Percentiles rank a stretch among this genome's conserved stretches.
These are phyloP conservation scores for Alternaria metachromatica DNA, from an alignment of 2,329 filamentous ascomycete species.

Conservation along the genomic window DNA sequence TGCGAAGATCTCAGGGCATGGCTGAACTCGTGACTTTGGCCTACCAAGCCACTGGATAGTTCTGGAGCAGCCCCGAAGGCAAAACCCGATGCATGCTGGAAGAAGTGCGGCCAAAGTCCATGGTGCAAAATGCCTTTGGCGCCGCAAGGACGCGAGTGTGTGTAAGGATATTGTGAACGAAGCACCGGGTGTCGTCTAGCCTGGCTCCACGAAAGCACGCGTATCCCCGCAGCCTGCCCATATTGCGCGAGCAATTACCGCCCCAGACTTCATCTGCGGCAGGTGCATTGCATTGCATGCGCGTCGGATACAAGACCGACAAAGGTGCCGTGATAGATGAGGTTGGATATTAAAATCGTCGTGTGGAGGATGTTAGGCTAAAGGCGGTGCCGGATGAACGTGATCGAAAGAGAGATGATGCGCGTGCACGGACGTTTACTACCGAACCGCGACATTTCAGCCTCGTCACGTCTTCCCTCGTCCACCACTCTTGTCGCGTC, in stretches of 20 bases:
- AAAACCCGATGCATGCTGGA: slow-evolving; percentile 2
- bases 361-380: slow-evolving; percentile 41
- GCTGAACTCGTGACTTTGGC: slow-evolving; percentile 5
- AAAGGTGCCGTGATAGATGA: slow-evolving; percentile 33
- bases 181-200: slow-evolving; percentile 24
- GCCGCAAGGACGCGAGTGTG: background rate
- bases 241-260: slow-evolving; percentile 30
- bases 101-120: background rate
- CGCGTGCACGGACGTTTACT: slow-evolving; percentile 25
- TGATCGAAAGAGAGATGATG: slow-evolving; percentile 31
- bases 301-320: slow-evolving; percentile 22
- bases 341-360: slow-evolving; percentile 36
- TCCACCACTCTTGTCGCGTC: slow-evolving; percentile 28
- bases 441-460: slow-evolving; percentile 26
- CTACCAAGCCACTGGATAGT: slow-evolving; percentile 14
- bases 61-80: slow-evolving; percentile 15
- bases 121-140: background rate
- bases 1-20: slow-evolving; percentile 19
- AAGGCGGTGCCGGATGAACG: slow-evolving; percentile 27
- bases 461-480: slow-evolving; percentile 26
- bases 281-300: slow-evolving; percentile 22
- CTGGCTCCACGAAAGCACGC: slow-evolving; percentile 31
- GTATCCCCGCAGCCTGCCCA: slow-evolving; percentile 23
- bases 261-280: slow-evolving; percentile 29
- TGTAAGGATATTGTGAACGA: slow-evolving; percentile 32